These are phyloP conservation scores for Apophysomyces trapeziformis DNA, from an alignment of 371 early-diverging fungal species.

Conservation along the genomic window DNA sequence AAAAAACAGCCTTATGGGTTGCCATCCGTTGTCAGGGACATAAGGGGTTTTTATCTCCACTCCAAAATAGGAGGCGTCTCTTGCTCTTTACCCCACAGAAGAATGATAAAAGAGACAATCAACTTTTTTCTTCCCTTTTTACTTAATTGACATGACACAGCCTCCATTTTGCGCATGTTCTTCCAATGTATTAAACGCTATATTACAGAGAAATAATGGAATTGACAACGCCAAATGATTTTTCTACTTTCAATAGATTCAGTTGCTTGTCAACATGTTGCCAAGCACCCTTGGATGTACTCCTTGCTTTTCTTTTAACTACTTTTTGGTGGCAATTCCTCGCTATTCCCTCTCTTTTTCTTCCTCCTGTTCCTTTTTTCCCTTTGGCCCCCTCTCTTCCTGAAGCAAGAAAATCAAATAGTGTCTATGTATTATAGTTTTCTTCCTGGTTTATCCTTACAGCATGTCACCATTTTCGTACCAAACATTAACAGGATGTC, in stretches of 20 bases:
- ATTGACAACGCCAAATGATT: not conserved
- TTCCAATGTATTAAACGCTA: too few relatives aligned
- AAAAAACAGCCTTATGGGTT: slow-evolving; percentile 9
- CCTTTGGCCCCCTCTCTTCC: not conserved
- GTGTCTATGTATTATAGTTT: too few relatives aligned
- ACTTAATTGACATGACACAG: not conserved
- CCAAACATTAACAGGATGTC: too few relatives aligned
- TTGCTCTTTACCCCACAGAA: not conserved
- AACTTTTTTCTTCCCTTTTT: not conserved
- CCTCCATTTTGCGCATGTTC: too few relatives aligned
- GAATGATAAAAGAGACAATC: not conserved
- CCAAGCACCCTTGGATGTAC: slow-evolving; percentile 6
- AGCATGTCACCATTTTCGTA: too few relatives aligned
- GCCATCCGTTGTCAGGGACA: not conserved
- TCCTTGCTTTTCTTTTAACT: slow-evolving; percentile 1
- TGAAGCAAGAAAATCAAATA: not conserved
- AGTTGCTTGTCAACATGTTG: slow-evolving; percentile 6
- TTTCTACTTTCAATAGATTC: not conserved
- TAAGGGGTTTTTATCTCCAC: not conserved
- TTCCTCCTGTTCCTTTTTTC: not conserved
- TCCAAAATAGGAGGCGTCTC: not conserved
- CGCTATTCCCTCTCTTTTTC: not conserved
- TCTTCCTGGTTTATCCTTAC: too few relatives aligned
- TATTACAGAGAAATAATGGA: not conserved
- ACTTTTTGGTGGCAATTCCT: slow-evolving; percentile 6